phyloP scores from a whole-genome alignment of 257 asterid species.

The Petunia secreta region DNA sequence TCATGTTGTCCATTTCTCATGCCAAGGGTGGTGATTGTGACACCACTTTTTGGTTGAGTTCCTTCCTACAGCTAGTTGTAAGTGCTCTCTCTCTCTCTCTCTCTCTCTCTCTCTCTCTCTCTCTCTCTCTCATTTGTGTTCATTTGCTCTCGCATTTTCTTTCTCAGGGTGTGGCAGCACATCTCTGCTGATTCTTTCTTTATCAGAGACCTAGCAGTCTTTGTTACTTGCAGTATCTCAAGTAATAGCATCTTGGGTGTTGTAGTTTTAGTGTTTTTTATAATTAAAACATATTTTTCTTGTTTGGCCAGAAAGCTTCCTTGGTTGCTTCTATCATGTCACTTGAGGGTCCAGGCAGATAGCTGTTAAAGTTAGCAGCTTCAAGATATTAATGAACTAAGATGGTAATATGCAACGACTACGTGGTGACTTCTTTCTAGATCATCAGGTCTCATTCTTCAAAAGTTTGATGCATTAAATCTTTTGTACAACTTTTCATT shows the following conservation, averaged over 20 bases:
- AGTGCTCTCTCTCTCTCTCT: slow-evolving; percentile 1
- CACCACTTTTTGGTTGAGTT: neutral
- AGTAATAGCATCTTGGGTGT: neutral
- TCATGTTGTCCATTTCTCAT: neutral
- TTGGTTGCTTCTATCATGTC: neutral
- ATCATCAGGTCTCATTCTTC: neutral
- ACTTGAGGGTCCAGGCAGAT: neutral
- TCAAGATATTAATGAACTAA: neutral
- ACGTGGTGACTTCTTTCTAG: neutral
- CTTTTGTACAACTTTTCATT: neutral
- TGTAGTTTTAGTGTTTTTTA: neutral
- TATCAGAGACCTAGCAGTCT: neutral
- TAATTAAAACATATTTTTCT: neutral
- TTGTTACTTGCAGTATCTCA: neutral
- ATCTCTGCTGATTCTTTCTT: neutral
- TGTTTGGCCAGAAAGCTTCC: neutral
- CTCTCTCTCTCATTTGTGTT: neutral
- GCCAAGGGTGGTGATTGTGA: slow-evolving; percentile 13
- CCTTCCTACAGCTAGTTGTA: slow-evolving; percentile 14
- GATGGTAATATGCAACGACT: neutral
- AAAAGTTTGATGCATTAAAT: neutral
- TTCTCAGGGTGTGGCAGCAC: neutral
- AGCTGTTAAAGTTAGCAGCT: slow-evolving; percentile 16
- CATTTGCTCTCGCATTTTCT: neutral
- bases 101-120: too few species aligned